These are phyloP conservation scores for Fusarium nanum DNA, from an alignment of 2,329 filamentous ascomycete species.

Conservation along the genomic window DNA sequence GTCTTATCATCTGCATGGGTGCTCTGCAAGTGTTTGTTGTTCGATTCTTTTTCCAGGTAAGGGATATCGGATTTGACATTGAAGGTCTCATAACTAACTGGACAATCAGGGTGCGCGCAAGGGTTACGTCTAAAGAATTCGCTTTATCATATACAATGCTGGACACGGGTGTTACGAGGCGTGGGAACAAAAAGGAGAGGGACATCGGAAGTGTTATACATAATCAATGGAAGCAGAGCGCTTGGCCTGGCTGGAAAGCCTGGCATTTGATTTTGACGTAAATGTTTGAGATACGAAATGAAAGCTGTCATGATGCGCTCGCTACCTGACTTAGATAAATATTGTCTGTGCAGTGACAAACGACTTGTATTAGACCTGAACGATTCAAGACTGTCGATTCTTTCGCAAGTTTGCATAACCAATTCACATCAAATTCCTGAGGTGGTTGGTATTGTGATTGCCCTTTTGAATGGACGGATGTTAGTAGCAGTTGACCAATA, in stretches of 20 bases:
- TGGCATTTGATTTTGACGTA: slow-evolving; percentile 25
- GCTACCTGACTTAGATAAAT: slow-evolving; percentile 24
- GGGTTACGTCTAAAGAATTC: slow-evolving; percentile 70
- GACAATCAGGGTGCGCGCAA: slow-evolving; percentile 70
- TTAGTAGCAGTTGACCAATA: slow-evolving; percentile 4
- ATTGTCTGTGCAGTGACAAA: slow-evolving; percentile 6
- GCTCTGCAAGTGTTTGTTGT: slow-evolving; percentile 97
- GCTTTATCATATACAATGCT: slow-evolving; percentile 35
- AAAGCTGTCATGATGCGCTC: slow-evolving; percentile 42
- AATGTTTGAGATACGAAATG: slow-evolving; percentile 35
- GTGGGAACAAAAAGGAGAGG: slow-evolving; percentile 48
- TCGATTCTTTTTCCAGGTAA: slow-evolving; percentile 96
- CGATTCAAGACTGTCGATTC: neutral
- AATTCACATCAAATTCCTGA: neutral
- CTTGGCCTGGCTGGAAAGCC: slow-evolving; percentile 27
- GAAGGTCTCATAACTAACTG: slow-evolving; percentile 15
- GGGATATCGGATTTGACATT: neutral
- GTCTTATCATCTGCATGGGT: slow-evolving; percentile 94
- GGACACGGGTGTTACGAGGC: slow-evolving; percentile 48
- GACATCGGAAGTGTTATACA: slow-evolving; percentile 46
- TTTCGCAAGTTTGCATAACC: neutral
- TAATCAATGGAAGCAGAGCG: slow-evolving; percentile 46
- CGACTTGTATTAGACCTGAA: neutral
- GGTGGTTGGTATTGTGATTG: neutral
- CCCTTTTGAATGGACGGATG: neutral